A percentile compares a stretch with the other conserved stretches of the same genome.
phyloP scores from a whole-genome alignment of 352 stramenopile genomes.

The Pythium sp. region DNA sequence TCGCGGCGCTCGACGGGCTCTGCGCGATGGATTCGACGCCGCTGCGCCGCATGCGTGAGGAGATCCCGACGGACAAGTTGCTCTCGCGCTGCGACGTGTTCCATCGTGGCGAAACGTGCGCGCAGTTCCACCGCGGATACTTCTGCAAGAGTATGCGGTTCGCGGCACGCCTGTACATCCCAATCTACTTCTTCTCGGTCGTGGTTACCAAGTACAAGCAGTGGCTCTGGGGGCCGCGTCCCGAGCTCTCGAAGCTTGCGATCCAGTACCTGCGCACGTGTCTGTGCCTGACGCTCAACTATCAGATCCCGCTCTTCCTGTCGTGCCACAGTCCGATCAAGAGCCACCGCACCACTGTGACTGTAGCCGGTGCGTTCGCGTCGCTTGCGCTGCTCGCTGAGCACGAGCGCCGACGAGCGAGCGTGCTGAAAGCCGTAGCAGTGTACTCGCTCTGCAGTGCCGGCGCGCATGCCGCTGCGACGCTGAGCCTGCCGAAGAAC shows the following conservation, averaged over 20 bases:
- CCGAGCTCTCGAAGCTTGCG: constrained; percentile 28
- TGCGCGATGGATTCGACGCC: constrained; percentile 32
- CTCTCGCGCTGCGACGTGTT: constrained; percentile 62
- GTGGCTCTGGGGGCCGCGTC: constrained; percentile 58
- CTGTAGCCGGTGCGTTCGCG: constrained; percentile 36
- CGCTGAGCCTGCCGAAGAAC: constrained; percentile 19
- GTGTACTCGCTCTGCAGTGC: constrained; percentile 47
- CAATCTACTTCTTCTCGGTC: constrained; percentile 61
- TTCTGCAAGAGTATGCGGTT: constrained; percentile 39
- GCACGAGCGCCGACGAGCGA: constrained; percentile 46
- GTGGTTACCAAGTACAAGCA: constrained; percentile 54
- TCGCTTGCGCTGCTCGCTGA: constrained; percentile 48
- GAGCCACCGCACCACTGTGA: constrained; percentile 29
- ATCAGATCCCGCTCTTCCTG: constrained; percentile 49
- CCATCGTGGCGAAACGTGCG: constrained; percentile 40
- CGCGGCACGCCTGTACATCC: constrained; percentile 48
- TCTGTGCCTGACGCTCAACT: constrained; percentile 54
- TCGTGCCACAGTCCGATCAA: constrained; percentile 47
- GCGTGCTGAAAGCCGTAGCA: constrained; percentile 54
- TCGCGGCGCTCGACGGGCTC: constrained; percentile 50
- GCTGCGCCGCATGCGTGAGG: constrained; percentile 49
- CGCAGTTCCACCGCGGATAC: constrained; percentile 41
- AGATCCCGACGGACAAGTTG: constrained; percentile 38
- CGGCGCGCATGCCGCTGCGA: constrained; percentile 25
- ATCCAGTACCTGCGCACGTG: constrained; percentile 58